Evolutionary conservation across 257 asterid genomes (phyloP).

Genomic region (Thymus mandschuricus): DNA sequence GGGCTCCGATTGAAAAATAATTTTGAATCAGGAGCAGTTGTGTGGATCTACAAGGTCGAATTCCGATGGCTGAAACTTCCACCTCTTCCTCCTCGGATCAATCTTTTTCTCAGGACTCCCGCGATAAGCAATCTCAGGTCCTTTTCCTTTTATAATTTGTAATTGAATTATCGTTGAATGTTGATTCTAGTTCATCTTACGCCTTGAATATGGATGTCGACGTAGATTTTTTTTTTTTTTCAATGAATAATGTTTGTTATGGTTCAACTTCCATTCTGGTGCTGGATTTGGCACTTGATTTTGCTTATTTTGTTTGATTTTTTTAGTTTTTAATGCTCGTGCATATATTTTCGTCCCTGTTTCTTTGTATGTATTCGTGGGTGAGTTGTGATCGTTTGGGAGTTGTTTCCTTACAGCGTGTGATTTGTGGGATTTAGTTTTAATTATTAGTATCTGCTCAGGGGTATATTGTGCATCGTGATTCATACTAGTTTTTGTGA

Average conservation of each 20-base stretch:
- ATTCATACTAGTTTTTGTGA: not conserved
- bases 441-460: no score
- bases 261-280: constrained; percentile 19
- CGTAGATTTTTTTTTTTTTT: not conserved
- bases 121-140: constrained; percentile 37
- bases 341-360: not conserved
- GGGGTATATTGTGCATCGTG: not conserved
- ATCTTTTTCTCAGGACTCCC: constrained; percentile 37
- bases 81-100: constrained; percentile 50
- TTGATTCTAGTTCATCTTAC: not conserved
- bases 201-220: not conserved
- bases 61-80: constrained; percentile 51
- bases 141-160: not conserved
- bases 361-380: not conserved
- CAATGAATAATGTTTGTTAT: not conserved
- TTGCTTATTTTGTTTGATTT: not conserved
- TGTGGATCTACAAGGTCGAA: constrained; percentile 31
- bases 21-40: constrained; percentile 13
- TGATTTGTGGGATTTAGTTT: not conserved
- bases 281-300: constrained; percentile 11
- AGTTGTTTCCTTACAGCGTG: not conserved
- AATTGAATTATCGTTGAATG: not conserved
- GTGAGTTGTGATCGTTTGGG: not conserved
- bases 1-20: constrained; percentile 18
- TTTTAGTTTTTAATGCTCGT: not conserved